phyloP scores from a whole-genome alignment of 345 rosid genomes.

The Salix koriyanagi region DNA sequence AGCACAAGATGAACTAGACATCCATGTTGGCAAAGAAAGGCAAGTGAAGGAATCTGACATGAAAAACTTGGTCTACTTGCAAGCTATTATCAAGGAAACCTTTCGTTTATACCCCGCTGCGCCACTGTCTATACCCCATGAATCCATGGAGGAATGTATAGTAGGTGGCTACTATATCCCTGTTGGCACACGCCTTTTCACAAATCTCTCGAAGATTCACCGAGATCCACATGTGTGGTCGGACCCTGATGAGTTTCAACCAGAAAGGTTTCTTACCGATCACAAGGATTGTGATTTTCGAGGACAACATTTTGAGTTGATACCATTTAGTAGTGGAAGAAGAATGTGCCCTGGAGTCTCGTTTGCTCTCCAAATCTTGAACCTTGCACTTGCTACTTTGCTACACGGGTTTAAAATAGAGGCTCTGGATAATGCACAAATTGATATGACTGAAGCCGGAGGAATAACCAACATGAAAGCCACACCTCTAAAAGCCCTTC shows the following conservation, averaged over 20 bases:
- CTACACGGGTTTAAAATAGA: not conserved
- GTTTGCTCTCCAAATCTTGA: not conserved
- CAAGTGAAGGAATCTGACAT: constrained; percentile 20
- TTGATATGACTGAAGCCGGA: constrained; percentile 6
- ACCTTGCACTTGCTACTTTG: not conserved
- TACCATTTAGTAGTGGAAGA: constrained; percentile 15
- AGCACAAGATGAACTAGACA: constrained; percentile 22
- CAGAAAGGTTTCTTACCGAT: constrained; percentile 10
- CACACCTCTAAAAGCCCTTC: constrained; percentile 21
- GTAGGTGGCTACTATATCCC: constrained; percentile 12
- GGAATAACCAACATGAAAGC: constrained; percentile 23
- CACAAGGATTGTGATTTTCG: constrained; percentile 1
- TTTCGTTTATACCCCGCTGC: constrained; percentile 14
- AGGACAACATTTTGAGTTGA: not conserved
- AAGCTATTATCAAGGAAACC: constrained; percentile 26
- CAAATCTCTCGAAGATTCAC: constrained; percentile 8
- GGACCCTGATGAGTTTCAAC: not conserved
- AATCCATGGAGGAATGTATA: constrained; percentile 9
- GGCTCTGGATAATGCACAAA: not conserved
- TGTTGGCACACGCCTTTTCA: not conserved
- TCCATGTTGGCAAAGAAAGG: constrained; percentile 18
- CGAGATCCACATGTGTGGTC: constrained; percentile 8
- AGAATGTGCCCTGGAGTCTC: not conserved
- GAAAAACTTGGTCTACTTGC: constrained; percentile 21
- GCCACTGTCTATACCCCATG: not conserved